phyloP scores from a whole-genome alignment of 164 flowering plant species.

The Kalanchoe fedtschenkoi region DNA sequence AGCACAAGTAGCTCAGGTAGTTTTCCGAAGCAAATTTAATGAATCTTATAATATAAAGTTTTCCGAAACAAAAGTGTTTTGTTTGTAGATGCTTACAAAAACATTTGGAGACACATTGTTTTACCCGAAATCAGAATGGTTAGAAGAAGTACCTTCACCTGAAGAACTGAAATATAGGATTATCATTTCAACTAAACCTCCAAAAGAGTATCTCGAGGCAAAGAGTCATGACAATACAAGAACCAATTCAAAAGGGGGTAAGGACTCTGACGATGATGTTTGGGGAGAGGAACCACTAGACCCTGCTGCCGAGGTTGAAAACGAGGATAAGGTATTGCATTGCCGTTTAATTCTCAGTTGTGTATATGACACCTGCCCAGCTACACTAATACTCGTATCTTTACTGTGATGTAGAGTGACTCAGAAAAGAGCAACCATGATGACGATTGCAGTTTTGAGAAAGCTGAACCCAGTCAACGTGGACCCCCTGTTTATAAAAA shows the following conservation, averaged over 20 bases:
- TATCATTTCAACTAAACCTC: constrained; percentile 73
- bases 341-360: background rate
- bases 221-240: constrained; percentile 28
- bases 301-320: constrained; percentile 11
- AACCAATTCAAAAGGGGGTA: constrained; percentile 19
- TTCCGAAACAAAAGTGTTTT: too few relatives aligned
- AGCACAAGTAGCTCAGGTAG: constrained; percentile 64
- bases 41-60: too few relatives aligned
- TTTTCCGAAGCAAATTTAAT: background rate
- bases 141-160: constrained; percentile 61
- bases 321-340: background rate
- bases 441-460: constrained; percentile 34
- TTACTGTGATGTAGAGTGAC: constrained; percentile 9
- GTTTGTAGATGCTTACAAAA: constrained; percentile 47
- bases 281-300: constrained; percentile 40
- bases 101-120: constrained; percentile 56
- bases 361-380: background rate
- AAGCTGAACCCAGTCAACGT: constrained; percentile 17
- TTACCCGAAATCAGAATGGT: constrained; percentile 42
- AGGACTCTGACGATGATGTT: constrained; percentile 30
- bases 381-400: background rate
- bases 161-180: constrained; percentile 42
- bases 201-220: constrained; percentile 56
- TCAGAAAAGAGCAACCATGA: constrained; percentile 13
- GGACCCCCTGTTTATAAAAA: constrained; percentile 39